These are phyloP conservation scores for Penicillium sp. DNA, from an alignment of 2,329 filamentous ascomycete genomes.

Conservation along the genomic window DNA sequence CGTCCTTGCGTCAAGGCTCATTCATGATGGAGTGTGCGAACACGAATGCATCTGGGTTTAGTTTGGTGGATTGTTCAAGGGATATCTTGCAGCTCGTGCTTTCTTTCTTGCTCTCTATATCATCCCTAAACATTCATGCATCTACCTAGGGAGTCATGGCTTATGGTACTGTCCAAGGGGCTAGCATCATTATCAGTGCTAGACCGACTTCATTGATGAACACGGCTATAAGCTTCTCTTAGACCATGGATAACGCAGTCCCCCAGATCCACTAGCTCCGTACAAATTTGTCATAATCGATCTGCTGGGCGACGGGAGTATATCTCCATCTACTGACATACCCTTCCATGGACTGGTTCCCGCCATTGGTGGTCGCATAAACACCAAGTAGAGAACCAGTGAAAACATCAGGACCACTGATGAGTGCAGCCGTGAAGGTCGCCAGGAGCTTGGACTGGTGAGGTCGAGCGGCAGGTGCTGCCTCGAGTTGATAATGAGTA, in stretches of 20 bases:
- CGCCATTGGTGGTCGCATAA: conserved; percentile 8
- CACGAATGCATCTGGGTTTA: not conserved
- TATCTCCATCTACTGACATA: conserved; percentile 9
- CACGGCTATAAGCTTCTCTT: not conserved
- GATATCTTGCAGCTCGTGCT: not conserved
- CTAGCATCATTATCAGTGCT: not conserved
- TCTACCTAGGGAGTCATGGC: not conserved
- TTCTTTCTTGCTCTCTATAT: not conserved
- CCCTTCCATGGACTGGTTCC: conserved; percentile 4
- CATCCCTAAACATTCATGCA: not conserved
- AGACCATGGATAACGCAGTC: not conserved
- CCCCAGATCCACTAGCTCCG: too few relatives aligned
- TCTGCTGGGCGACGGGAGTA: conserved; percentile 4
- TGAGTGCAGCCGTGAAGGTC: not conserved
- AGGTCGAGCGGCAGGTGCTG: not conserved
- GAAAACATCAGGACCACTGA: not conserved
- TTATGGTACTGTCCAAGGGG: not conserved
- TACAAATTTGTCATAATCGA: not conserved
- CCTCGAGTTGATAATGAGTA: not conserved
- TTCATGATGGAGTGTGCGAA: not conserved
- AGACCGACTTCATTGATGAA: not conserved
- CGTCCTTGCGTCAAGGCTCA: not conserved
- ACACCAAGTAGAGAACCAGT: conserved; percentile 3
- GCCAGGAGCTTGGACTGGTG: not conserved
- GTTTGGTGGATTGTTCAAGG: not conserved